Base-by-base conservation (phyloP, 805 yeast genomes). In the Scheffersomyces amazonensis region DNA sequence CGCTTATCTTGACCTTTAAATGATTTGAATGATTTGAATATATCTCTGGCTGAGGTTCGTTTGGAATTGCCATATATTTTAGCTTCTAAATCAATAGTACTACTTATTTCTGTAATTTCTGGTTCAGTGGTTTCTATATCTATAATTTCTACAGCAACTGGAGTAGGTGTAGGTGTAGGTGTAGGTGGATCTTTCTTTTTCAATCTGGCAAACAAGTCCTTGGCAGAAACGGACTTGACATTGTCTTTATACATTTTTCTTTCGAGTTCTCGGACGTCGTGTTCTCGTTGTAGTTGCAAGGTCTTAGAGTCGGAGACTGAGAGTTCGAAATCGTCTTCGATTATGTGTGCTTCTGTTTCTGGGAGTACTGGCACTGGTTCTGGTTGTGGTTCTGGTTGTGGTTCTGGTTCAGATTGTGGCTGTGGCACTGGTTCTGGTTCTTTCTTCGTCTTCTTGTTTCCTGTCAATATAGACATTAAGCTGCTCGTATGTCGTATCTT, bases 1-100 rank as follows among this genome's bases (percentile, higher is more conserved):
- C 16, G 3, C 7, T 13, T 17, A 20, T 31, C 27, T 4, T 17
- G 35, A 13, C 19, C n/a, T 12, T 33, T 29, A 23, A 29, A 27
- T 4, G 49, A 41, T 28, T 35, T 44, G 10, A 87, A 56, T 0
- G 87, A 74, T 45, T 77, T 81, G 46, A 76, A 73, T 3, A 79
- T 58, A 45, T 76, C 75, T 34, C 55, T 62, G 31, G 67, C 60
- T 10, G 66, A 53, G 0, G 62, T 48, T 27, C 56, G 35, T 40
- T 55, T 54, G 16, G 49, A 37, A 6, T 29, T 35, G 17, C 47
- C 42, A 31, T 36, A 58, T 4, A 58, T 47, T 23, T 53, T 52
- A 2, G 50, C 25, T 32, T 58, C 64, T n/a, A 53, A 36, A 5
- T 31, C 32, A 7, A 11, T 29, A 19, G n/a, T 11, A 4, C 4